Evolutionary conservation across 371 early-diverging fungal species (phyloP), one percentile per base, ranked within the genome.

Genomic region (Mortierella sp.): DNA sequence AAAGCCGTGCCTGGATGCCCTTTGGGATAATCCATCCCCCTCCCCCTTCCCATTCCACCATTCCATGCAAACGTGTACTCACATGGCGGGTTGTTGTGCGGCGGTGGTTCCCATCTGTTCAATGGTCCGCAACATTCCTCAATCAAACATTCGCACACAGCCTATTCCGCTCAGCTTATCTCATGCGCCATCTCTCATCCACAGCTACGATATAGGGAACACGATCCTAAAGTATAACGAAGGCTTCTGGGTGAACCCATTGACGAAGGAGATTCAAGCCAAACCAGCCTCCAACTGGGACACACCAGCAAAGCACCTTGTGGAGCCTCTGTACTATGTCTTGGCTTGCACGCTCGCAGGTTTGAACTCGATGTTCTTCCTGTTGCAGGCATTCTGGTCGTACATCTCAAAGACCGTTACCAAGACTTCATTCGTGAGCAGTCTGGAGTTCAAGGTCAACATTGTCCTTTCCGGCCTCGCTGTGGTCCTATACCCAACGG

Each of bases 281-380:
- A 73, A 46, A 23, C 68, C 73, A 2, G 63, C 68, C 8, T 61
- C 62, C 23, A 27, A 23, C 24, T 73, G 73, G 73, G 27, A 30
- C n/a, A 28, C 16, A 27, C 14, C 41, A 2, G 61, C 67, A 28
- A 30, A 30, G 2, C 19, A 34, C 24, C 73, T 67, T 60, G 61
- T 73, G 42, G 68, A 64, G 56, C 73, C 73, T 19, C 68, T 73
- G 21, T 73, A 73, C 38, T 73, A 73, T 30, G 67, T 64, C 21
- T 46, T 73, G n/a, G 67, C 73, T 18, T 60, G 63, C 21, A 16
- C 46, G 16, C 60, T 73, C 18, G 58, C 73, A 19, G 49, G 67
- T 43, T 59, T 67, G 56, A 73, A 54, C 57, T 63, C 38, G 4
- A 46, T 54, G 31, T 64, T 67, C 50, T 67, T 73, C 53, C 41